These are phyloP conservation scores for Salvia splendens DNA, from an alignment of 257 asterid genomes.

Conservation along the genomic window DNA sequence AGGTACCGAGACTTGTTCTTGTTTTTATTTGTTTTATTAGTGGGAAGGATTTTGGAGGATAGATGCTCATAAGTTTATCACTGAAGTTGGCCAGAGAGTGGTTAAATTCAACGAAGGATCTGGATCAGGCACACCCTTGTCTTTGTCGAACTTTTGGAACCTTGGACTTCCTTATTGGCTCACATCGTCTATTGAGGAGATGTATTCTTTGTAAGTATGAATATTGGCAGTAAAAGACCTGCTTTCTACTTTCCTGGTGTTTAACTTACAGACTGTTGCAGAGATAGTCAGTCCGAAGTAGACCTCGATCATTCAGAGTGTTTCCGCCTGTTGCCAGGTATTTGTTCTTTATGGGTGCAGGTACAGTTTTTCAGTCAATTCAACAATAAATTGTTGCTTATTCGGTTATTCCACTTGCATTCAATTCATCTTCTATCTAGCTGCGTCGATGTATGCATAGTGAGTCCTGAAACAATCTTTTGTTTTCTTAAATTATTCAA, in stretches of 20 bases:
- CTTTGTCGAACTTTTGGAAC: constrained; percentile 65
- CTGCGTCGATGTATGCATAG: neutral
- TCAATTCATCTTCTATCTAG: neutral
- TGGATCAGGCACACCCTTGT: constrained; percentile 54
- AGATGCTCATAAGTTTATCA: constrained; percentile 34
- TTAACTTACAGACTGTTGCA: constrained; percentile 39
- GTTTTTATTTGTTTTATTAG: neutral
- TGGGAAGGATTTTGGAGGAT: neutral
- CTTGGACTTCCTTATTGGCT: constrained; percentile 96
- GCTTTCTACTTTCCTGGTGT: constrained; percentile 27
- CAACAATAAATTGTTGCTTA: neutral
- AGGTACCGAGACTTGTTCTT: constrained; percentile 48
- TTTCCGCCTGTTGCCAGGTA: constrained; percentile 82
- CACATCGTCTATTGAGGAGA: constrained; percentile 63
- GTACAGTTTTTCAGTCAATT: neutral
- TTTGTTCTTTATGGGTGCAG: neutral
- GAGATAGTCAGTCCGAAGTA: constrained; percentile 48
- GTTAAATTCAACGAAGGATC: constrained; percentile 56
- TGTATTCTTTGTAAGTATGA: constrained; percentile 59
- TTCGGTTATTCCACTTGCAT: constrained; percentile 15
- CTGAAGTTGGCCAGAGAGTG: constrained; percentile 78
- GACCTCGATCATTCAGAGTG: constrained; percentile 54
- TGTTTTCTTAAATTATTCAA: too few relatives aligned
- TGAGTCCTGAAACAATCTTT: too few relatives aligned
- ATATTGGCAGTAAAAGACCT: neutral